Evolutionary conservation across 2,329 filamentous ascomycete species (phyloP).

Genomic region (Aureobasidium sp.): DNA sequence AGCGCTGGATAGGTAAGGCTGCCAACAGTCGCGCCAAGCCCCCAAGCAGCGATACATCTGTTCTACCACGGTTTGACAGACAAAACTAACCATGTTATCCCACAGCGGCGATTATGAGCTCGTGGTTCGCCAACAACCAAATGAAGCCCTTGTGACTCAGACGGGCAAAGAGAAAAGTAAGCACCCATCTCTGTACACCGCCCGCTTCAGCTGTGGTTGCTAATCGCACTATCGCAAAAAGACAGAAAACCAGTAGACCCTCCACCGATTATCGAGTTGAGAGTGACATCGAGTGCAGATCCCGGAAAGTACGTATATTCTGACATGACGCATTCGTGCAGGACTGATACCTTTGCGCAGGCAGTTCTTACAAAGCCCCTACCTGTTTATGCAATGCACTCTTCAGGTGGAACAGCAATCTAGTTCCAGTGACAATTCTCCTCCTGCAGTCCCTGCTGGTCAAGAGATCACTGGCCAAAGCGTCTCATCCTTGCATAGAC

Average conservation of each 20-base stretch:
- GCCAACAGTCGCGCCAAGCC: slow-evolving; percentile 14
- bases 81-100: slow-evolving; percentile 15
- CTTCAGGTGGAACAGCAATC: slow-evolving; percentile 47
- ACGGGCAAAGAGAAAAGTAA: slow-evolving; percentile 69
- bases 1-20: slow-evolving; percentile 19
- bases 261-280: slow-evolving; percentile 72
- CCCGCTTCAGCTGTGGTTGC: slow-evolving; percentile 1
- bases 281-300: slow-evolving; percentile 44
- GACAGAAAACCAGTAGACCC: slow-evolving; percentile 84
- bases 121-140: slow-evolving; percentile 59
- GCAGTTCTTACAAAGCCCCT: slow-evolving; percentile 57
- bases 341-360: slow-evolving; percentile 30
- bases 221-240: slow-evolving; percentile 28
- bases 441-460: background rate
- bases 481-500: slow-evolving; percentile 72
- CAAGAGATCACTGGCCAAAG: slow-evolving; percentile 53
- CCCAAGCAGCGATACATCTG: slow-evolving; percentile 12
- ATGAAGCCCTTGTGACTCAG: slow-evolving; percentile 56
- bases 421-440: slow-evolving; percentile 28
- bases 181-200: slow-evolving; percentile 7
- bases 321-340: background rate
- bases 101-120: slow-evolving; percentile 51
- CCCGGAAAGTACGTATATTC: slow-evolving; percentile 50
- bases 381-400: slow-evolving; percentile 55
- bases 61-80: slow-evolving; percentile 9